Percentiles rank a stretch among this genome's conserved stretches.
Evolutionary conservation across 75 land plant genomes (phyloP).

Genomic region (Pinus tabuliformis): DNA sequence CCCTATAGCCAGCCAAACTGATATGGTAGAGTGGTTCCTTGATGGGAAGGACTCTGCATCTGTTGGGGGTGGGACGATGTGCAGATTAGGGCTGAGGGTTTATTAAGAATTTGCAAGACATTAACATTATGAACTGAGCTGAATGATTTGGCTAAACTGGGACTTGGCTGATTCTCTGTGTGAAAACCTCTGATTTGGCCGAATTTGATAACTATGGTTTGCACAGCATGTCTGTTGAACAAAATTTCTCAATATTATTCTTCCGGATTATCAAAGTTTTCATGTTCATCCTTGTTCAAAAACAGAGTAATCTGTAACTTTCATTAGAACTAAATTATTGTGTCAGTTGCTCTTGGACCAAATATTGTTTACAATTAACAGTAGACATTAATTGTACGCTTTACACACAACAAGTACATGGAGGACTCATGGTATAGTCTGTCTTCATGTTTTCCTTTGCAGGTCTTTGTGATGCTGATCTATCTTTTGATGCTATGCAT

Average conservation of each 20-base stretch:
- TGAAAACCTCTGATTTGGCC: too few species aligned
- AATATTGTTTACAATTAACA: background rate
- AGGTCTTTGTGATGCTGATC: constrained; percentile 75
- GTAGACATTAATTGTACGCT: background rate
- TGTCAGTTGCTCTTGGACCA: background rate
- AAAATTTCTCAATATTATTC: background rate
- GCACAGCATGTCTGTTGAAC: background rate
- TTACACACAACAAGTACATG: background rate
- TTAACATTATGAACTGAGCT: too few species aligned
- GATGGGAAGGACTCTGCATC: too few species aligned
- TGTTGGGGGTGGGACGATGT: too few species aligned
- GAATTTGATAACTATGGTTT: background rate
- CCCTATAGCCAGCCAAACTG: too few species aligned
- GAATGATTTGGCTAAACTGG: too few species aligned
- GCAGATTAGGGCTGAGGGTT: too few species aligned
- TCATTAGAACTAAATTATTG: background rate
- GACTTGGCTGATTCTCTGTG: too few species aligned
- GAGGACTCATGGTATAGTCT: background rate
- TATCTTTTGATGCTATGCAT: constrained; percentile 65
- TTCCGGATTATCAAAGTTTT: background rate
- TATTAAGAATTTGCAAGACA: too few species aligned
- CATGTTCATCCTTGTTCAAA: background rate
- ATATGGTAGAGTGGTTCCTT: too few species aligned
- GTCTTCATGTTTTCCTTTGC: constrained; percentile 11
- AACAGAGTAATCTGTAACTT: background rate